phyloP scores from a whole-genome alignment of 768 basidiomycete species.

The Cystobasidium tubakii region DNA sequence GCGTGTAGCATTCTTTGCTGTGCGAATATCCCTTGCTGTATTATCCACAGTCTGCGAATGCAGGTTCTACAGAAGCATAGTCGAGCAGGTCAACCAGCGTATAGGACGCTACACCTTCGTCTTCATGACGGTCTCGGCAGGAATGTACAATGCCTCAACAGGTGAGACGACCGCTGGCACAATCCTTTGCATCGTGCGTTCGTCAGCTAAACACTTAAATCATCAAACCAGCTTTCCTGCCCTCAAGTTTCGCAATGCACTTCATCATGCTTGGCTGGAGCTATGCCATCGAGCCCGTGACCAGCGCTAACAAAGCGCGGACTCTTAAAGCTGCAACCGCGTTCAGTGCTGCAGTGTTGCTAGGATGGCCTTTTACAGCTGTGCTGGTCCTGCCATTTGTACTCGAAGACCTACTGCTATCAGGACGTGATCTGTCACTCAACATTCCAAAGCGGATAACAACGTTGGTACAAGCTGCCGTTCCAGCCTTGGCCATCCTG shows the following conservation, averaged over 20 bases:
- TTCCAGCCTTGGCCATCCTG: neutral
- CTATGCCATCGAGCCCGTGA: conserved; percentile 52
- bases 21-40: conserved; percentile 71
- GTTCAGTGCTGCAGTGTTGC: conserved; percentile 74
- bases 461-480: neutral
- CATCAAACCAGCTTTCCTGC: conserved; percentile 71
- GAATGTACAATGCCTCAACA: conserved; percentile 88
- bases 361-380: conserved; percentile 96
- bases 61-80: conserved; percentile 71
- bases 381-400: conserved; percentile 82
- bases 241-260: conserved; percentile 94
- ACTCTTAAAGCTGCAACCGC: conserved; percentile 62
- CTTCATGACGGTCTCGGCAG: conserved; percentile 73
- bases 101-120: conserved; percentile 92
- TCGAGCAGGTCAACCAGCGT: conserved; percentile 73
- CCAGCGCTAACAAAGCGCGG: conserved; percentile 51
- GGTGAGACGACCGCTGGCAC: too few species aligned
- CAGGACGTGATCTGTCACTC: conserved; percentile 3
- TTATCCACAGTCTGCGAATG: conserved; percentile 71
- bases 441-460: neutral
- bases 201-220: too few species aligned
- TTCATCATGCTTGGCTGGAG: conserved; percentile 71
- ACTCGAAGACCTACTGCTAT: conserved; percentile 64
- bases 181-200: too few species aligned
- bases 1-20: conserved; percentile 82